These are phyloP conservation scores for Beta vulgaris DNA, from an alignment of 148 eudicot genomes.

Conservation along the genomic window DNA sequence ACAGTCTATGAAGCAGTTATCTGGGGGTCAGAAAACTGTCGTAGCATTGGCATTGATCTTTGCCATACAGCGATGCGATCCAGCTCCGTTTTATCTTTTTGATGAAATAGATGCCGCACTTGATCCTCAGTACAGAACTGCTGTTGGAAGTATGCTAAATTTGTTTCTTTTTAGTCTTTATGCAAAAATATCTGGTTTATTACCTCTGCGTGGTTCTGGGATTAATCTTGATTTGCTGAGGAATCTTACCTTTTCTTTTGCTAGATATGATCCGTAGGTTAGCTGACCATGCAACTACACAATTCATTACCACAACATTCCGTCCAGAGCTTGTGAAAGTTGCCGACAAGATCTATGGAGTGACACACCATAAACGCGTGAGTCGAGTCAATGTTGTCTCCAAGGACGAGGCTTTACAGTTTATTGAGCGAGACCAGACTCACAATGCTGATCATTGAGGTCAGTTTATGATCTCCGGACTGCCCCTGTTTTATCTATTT, in stretches of 20 bases:
- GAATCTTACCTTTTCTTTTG: conserved; percentile 35
- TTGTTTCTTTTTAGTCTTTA: not conserved
- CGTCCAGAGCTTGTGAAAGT: conserved; percentile 92
- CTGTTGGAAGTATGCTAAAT: conserved; percentile 96
- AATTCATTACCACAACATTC: conserved; percentile 88
- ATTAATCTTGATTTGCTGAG: not conserved
- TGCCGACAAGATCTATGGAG: conserved; percentile 93
- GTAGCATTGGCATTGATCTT: conserved; percentile 91
- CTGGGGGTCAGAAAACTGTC: conserved; percentile 99
- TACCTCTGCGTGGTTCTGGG: not conserved
- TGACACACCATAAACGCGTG: conserved; percentile 84
- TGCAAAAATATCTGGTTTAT: not conserved
- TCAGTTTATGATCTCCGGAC: conserved; percentile 24
- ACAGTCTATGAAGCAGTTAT: conserved; percentile 97
- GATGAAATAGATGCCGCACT: conserved; percentile 99
- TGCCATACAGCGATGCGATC: conserved; percentile 96
- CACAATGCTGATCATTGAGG: conserved; percentile 61
- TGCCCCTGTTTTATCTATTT: not conserved
- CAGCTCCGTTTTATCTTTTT: conserved; percentile 99
- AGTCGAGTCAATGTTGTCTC: conserved; percentile 74
- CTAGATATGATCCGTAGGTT: conserved; percentile 91
- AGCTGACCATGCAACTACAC: conserved; percentile 84
- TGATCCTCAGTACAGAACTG: conserved; percentile 99
- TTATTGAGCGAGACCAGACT: conserved; percentile 88
- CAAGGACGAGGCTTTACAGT: conserved; percentile 73